These are phyloP conservation scores for Asclepias syriaca DNA, from an alignment of 257 asterid genomes.

Conservation along the genomic window DNA sequence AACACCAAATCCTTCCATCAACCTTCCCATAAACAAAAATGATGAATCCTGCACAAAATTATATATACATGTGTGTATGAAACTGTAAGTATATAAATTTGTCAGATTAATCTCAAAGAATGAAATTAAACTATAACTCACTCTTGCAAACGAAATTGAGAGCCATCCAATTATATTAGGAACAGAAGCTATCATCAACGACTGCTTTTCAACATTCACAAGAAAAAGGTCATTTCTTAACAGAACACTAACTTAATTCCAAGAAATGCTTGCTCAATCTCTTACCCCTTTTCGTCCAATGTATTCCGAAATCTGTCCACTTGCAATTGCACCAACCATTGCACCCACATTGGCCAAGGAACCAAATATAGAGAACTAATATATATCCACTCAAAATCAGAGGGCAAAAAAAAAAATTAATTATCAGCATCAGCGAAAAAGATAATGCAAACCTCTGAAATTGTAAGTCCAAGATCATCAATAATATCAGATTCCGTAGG, in stretches of 20 bases:
- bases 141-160: constrained; percentile 78
- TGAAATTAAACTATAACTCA: constrained; percentile 27
- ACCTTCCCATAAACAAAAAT: constrained; percentile 85
- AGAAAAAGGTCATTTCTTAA: not conserved
- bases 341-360: constrained; percentile 91
- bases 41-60: constrained; percentile 51
- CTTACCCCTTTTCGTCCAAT: constrained; percentile 90
- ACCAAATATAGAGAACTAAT: constrained; percentile 78
- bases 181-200: constrained; percentile 77
- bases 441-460: constrained; percentile 52
- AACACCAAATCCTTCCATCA: constrained; percentile 86
- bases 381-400: constrained; percentile 2
- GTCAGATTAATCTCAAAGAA: not conserved
- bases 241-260: not conserved
- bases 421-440: not conserved
- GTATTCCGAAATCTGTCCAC: constrained; percentile 88
- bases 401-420: not conserved
- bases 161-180: constrained; percentile 93
- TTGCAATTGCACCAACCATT: constrained; percentile 87
- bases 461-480: constrained; percentile 57
- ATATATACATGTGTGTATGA: not conserved
- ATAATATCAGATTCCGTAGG: constrained; percentile 71
- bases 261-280: not conserved
- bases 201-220: constrained; percentile 43
- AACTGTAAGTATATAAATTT: not conserved